Percentiles rank a stretch among this genome's conserved stretches.
Evolutionary conservation across 129 eudicot genomes (phyloP).

Genomic region (Helianthus annuus): DNA sequence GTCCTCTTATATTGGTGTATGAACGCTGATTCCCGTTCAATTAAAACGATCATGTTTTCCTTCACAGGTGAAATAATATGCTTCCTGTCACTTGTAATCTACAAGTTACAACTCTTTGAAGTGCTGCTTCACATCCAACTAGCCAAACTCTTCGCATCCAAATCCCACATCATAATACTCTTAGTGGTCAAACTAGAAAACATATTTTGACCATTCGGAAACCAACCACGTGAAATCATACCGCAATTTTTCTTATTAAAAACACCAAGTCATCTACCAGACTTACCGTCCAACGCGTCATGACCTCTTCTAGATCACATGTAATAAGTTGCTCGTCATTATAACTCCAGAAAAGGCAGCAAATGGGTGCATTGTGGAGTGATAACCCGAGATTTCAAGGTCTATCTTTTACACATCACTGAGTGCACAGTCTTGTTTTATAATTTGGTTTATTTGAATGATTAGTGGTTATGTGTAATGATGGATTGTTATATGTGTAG

Average conservation of each 20-base stretch:
- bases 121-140: slow-evolving; percentile 25
- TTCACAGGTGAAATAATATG: slow-evolving; percentile 23
- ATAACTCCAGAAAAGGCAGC: slow-evolving; percentile 43
- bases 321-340: slow-evolving; percentile 36
- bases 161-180: slow-evolving; percentile 43
- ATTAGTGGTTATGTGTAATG: no score
- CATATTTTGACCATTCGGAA: slow-evolving; percentile 32
- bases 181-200: slow-evolving; percentile 29
- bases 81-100: slow-evolving; percentile 28
- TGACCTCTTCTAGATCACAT: slow-evolving; percentile 41
- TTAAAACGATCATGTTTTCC: slow-evolving; percentile 12
- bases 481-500: no score
- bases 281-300: slow-evolving; percentile 28
- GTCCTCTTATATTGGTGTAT: slow-evolving; percentile 26
- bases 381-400: no score
- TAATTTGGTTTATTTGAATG: no score
- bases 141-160: slow-evolving; percentile 25
- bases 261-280: slow-evolving; percentile 34
- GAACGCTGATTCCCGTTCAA: slow-evolving; percentile 23
- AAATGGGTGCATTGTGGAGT: slow-evolving; percentile 30
- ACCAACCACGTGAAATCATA: slow-evolving; percentile 38
- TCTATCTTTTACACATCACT: no score
- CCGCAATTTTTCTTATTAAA: slow-evolving; percentile 26
- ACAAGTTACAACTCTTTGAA: slow-evolving; percentile 25
- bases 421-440: no score